These are phyloP conservation scores for Didymella glomerata DNA, from an alignment of 2,329 filamentous ascomycete species.

Conservation along the genomic window DNA sequence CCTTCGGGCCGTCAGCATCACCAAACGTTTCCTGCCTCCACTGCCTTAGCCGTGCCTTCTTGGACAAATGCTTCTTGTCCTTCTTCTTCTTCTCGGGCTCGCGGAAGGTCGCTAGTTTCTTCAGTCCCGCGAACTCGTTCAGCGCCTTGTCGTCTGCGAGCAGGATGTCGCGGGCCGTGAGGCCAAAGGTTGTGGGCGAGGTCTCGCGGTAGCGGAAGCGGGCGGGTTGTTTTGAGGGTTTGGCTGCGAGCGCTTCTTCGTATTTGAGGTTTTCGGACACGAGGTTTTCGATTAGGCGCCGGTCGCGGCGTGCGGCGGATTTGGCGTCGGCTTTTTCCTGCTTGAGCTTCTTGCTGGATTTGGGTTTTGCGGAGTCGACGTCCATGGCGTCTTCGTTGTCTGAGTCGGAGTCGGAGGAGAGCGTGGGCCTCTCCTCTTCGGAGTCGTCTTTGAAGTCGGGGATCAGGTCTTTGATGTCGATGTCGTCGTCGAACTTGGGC, in stretches of 20 bases:
- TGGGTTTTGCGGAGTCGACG: slow-evolving; percentile 52
- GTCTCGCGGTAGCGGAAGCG: slow-evolving; percentile 94
- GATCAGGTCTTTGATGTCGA: slow-evolving; percentile 92
- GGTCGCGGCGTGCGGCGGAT: slow-evolving; percentile 79
- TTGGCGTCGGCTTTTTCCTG: slow-evolving; percentile 64
- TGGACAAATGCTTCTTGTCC: slow-evolving; percentile 87
- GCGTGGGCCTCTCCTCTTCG: slow-evolving; percentile 75
- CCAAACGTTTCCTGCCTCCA: slow-evolving; percentile 80
- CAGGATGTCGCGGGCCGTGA: slow-evolving; percentile 89
- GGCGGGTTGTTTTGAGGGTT: slow-evolving; percentile 56
- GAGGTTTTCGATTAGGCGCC: slow-evolving; percentile 82
- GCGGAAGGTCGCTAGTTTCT: slow-evolving; percentile 91
- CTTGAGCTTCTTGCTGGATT: slow-evolving; percentile 56
- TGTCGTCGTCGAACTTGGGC: slow-evolving; percentile 94
- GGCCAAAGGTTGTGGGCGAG: slow-evolving; percentile 86
- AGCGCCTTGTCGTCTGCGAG: slow-evolving; percentile 85
- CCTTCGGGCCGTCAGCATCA: slow-evolving; percentile 61
- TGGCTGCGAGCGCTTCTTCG: slow-evolving; percentile 67
- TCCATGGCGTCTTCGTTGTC: slow-evolving; percentile 56
- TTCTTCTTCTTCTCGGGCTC: slow-evolving; percentile 88
- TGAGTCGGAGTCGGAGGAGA: slow-evolving; percentile 60
- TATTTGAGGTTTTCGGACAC: slow-evolving; percentile 84
- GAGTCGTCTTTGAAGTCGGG: slow-evolving; percentile 82
- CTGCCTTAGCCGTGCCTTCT: slow-evolving; percentile 88
- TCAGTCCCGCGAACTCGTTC: slow-evolving; percentile 90